Percentiles rank a stretch among this genome's conserved stretches.
phyloP scores from a whole-genome alignment of 148 eudicot genomes.

The Fagopyrum esculentum region DNA sequence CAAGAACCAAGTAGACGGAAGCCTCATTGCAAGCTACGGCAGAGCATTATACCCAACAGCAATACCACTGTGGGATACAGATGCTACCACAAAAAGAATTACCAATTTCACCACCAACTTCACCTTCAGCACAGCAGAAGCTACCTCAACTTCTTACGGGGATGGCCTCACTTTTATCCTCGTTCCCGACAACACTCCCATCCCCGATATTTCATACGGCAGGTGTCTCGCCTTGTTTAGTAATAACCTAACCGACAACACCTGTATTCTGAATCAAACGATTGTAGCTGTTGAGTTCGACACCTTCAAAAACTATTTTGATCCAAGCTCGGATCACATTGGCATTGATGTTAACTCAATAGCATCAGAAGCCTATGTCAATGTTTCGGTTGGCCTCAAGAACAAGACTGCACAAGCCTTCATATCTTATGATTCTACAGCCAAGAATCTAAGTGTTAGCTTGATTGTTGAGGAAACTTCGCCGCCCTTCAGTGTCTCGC shows the following conservation, averaged over 20 bases:
- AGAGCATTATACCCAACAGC: conserved; percentile 24
- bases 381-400: conserved; percentile 22
- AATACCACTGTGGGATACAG: conserved; percentile 23
- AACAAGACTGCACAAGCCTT: conserved; percentile 28
- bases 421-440: conserved; percentile 33
- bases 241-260: neutral
- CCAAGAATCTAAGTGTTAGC: conserved; percentile 28
- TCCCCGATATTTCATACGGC: neutral
- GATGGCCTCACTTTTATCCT: neutral
- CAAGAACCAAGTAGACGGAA: conserved; percentile 18
- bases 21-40: conserved; percentile 21
- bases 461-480: conserved; percentile 21
- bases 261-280: neutral
- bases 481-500: conserved; percentile 20
- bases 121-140: conserved; percentile 24
- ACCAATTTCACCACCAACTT: conserved; percentile 46
- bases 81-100: conserved; percentile 10
- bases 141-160: neutral
- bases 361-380: conserved; percentile 16
- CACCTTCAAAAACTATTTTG: conserved; percentile 23
- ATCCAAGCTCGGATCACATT: conserved; percentile 34
- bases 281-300: conserved; percentile 48
- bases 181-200: neutral
- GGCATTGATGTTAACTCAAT: conserved; percentile 43
- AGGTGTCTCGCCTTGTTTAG: neutral